Base-by-base conservation (phyloP, 2,329 filamentous ascomycete species). In the Cladophialophora yegresii region DNA sequence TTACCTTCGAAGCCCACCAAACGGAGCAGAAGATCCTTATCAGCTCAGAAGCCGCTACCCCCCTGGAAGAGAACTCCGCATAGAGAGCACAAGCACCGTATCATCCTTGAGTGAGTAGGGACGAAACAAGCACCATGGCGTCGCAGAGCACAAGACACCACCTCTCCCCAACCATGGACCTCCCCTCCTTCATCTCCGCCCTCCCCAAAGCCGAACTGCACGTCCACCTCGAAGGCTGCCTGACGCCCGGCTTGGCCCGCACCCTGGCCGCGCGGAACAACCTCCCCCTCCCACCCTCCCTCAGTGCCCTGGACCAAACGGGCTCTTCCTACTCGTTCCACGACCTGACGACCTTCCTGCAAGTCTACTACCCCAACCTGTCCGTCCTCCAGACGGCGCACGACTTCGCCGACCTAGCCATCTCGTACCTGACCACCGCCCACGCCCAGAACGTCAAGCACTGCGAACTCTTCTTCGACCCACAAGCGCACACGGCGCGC, bases 401-500 rank as follows among this genome's bases (percentile, higher is more conserved):
- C n/a, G 90, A 93, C 76, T 93, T 90, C 71, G 87, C 90, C 73
- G 84, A 84, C 59, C 81, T 93, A 10, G 89, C 88, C 4, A 89
- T 85, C 80, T 83, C 84, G 67, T 93, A 93, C 77, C 89, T 92
- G 74, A 72, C 80, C 33, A 84, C 83, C 63, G 89, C 88, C 2
- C 81, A 85, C 33, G 77, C 77, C 1, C 86, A 91, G 67, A 85
- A 85, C 43, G 86, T 92, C 1, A 81, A 84, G 55, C 89, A 93
- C 72, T 88, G 88, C 13, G 90, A 93, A 75, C 83, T 92, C 68
- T 93, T 92, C 78, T 92, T 93, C 77, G 90, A 93, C 74, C 89
- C 90, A 1, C 89, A 93, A 75, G 89, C 88, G 1, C 90, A 93
- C 75, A 83, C 85, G 4, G 78, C 77, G 12, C 83, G 89, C 20